phyloP scores from a whole-genome alignment of 495 filamentous ascomycete species.

The Daldinia bambusicola region DNA sequence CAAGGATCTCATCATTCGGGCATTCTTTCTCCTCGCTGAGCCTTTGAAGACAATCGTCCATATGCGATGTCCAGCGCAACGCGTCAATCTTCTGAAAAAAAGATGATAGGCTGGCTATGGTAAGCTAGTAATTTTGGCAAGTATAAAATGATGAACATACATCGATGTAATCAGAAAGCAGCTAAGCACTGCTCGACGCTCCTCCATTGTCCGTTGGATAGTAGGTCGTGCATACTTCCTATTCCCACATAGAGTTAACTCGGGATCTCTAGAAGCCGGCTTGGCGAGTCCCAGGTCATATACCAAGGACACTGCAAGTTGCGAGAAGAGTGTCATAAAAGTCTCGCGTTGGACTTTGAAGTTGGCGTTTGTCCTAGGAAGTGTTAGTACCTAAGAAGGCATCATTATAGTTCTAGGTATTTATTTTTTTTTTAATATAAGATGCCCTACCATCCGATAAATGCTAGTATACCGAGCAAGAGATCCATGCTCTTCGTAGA shows the following conservation, averaged over 20 bases:
- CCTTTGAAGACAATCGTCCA: conserved; percentile 5
- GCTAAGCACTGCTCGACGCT: conserved; percentile 7
- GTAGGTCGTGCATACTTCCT: conserved; percentile 3
- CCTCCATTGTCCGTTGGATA: conserved; percentile 6
- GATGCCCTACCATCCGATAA: conserved; percentile 1
- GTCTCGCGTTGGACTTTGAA: background rate
- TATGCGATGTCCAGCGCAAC: conserved; percentile 8
- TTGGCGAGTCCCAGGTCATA: background rate
- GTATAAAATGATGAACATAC: background rate
- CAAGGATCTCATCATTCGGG: background rate
- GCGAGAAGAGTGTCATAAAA: background rate
- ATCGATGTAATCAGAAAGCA: conserved; percentile 14
- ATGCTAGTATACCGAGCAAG: background rate
- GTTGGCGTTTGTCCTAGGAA: background rate
- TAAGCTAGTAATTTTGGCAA: background rate
- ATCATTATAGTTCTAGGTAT: too few relatives aligned
- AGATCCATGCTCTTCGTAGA: background rate
- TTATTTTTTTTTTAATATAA: too few relatives aligned
- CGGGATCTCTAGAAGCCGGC: background rate
- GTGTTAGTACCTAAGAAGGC: too few relatives aligned
- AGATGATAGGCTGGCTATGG: background rate
- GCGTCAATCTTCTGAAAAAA: conserved; percentile 9
- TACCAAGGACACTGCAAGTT: background rate
- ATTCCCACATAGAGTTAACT: conserved; percentile 6
- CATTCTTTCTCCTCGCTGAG: background rate